Conservation (phyloP, 176 grass and related monocot species). For the Canna indica region DNA sequence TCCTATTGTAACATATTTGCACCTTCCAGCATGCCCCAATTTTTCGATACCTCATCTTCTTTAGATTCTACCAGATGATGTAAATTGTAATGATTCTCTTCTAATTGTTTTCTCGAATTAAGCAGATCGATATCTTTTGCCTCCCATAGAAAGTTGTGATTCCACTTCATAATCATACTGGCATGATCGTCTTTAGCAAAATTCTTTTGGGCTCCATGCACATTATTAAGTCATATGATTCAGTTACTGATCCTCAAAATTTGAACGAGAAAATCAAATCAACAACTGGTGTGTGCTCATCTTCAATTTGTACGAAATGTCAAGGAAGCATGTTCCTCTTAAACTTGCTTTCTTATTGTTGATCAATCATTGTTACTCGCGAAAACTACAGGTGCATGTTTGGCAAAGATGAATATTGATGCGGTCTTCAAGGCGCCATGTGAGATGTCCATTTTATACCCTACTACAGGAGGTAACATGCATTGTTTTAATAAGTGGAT, state of each 20-base stretch:
- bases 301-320: no score
- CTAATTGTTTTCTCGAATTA: no score
- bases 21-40: slow-evolving; percentile 34
- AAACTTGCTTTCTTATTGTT: no score
- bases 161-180: slow-evolving; percentile 67
- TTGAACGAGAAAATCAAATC: slow-evolving; percentile 10
- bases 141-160: slow-evolving; percentile 47
- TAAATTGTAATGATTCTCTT: no score
- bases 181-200: slow-evolving; percentile 72
- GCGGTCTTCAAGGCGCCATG: slow-evolving; percentile 41
- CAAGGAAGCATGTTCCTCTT: no score
- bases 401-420: slow-evolving; percentile 52
- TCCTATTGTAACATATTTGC: slow-evolving; percentile 43
- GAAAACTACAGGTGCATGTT: slow-evolving; percentile 20
- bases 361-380: neutral
- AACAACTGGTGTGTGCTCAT: no score
- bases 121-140: no score
- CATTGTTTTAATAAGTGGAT: no score
- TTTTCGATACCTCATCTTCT: no score
- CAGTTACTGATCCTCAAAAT: slow-evolving; percentile 24
- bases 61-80: no score
- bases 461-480: no score
- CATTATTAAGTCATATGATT: slow-evolving; percentile 66
- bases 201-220: slow-evolving; percentile 56
- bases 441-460: slow-evolving; percentile 35